These are phyloP conservation scores for Anisodus tanguticus DNA, from an alignment of 257 asterid species.

Conservation along the genomic window DNA sequence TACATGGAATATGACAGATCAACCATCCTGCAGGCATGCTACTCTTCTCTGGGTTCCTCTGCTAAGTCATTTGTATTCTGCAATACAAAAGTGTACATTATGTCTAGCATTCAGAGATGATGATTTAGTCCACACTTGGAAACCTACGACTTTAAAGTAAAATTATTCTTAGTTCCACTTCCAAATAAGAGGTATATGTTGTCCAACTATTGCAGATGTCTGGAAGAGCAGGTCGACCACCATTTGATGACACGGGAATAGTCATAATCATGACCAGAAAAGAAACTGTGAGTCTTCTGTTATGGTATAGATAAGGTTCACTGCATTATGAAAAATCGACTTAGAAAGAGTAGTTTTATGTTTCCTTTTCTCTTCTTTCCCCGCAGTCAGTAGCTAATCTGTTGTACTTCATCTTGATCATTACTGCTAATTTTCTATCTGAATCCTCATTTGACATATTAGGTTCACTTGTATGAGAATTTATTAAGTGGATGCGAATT, in stretches of 20 bases:
- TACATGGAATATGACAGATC: conserved; percentile 97
- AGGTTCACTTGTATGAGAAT: conserved; percentile 96
- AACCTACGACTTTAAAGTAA: not conserved
- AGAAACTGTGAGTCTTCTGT: conserved; percentile 68
- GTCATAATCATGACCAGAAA: conserved; percentile 97
- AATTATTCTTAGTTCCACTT: conserved; percentile 17
- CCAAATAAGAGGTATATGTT: conserved; percentile 16
- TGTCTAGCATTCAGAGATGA: not conserved
- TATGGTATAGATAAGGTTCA: not conserved
- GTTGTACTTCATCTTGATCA: conserved; percentile 27
- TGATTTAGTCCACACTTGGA: conserved; percentile 20
- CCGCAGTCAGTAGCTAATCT: not conserved
- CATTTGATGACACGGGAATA: conserved; percentile 93
- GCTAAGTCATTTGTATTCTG: conserved; percentile 17
- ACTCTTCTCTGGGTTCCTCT: conserved; percentile 25
- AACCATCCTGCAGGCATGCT: conserved; percentile 78
- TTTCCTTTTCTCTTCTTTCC: not conserved
- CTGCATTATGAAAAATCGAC: not conserved
- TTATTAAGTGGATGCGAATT: conserved; percentile 88
- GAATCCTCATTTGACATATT: conserved; percentile 34
- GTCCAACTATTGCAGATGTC: conserved; percentile 73
- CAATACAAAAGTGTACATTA: not conserved
- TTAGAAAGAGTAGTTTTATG: not conserved
- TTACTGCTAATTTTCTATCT: conserved; percentile 22
- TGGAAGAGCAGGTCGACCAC: conserved; percentile 99